Evolutionary conservation across 306 rosid genomes (phyloP).

Genomic region (Cicer judaicum): DNA sequence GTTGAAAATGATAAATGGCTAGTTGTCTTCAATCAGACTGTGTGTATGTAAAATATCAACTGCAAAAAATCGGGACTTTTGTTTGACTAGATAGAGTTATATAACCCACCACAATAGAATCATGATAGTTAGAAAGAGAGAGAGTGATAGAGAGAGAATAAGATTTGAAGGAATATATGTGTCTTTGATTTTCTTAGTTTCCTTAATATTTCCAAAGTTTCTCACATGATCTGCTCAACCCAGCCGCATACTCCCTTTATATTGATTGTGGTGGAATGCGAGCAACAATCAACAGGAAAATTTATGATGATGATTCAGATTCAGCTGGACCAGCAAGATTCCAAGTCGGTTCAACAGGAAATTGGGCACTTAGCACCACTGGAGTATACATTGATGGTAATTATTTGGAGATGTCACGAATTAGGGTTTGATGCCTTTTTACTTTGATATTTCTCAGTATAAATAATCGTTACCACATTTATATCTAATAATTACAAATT

Average conservation of each 20-base stretch:
- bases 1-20: background rate
- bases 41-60: conserved; percentile 7
- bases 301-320: conserved; percentile 41
- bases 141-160: background rate
- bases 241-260: conserved; percentile 28
- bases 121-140: background rate
- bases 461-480: too few relatives aligned
- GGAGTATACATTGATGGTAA: conserved; percentile 47
- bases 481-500: too few relatives aligned
- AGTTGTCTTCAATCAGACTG: background rate
- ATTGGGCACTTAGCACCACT: conserved; percentile 64
- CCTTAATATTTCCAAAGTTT: background rate
- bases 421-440: too few relatives aligned
- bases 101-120: background rate
- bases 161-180: background rate
- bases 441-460: too few relatives aligned
- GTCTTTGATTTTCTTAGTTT: background rate
- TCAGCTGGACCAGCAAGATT: background rate
- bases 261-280: conserved; percentile 48
- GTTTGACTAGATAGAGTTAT: background rate
- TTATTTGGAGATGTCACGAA: too few relatives aligned
- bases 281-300: conserved; percentile 1
- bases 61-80: background rate
- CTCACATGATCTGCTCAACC: background rate
- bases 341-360: background rate